Evolutionary conservation across 2,329 filamentous ascomycete species (phyloP).

Genomic region (Cytospora schulzeri): DNA sequence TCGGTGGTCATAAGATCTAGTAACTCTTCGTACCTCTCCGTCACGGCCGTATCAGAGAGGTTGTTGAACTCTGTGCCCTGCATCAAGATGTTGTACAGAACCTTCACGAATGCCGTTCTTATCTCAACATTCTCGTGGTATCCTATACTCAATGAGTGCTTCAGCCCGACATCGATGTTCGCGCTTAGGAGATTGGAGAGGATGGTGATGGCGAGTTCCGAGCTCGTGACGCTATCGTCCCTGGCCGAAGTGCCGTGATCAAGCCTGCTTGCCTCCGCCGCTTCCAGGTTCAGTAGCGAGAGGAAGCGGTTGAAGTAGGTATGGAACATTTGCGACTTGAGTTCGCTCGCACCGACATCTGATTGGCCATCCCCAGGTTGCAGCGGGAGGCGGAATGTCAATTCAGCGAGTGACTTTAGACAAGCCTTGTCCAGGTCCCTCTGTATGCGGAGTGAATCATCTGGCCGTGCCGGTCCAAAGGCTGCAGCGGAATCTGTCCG

Average conservation of each 20-base stretch:
- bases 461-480: slow-evolving; percentile 48
- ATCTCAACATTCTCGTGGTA: slow-evolving; percentile 73
- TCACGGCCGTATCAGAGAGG: slow-evolving; percentile 66
- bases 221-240: slow-evolving; percentile 57
- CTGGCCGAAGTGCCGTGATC: slow-evolving; percentile 48
- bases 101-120: slow-evolving; percentile 69
- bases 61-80: slow-evolving; percentile 73
- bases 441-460: slow-evolving; percentile 61
- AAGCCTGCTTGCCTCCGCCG: slow-evolving; percentile 45
- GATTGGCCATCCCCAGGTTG: slow-evolving; percentile 67
- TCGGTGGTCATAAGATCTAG: slow-evolving; percentile 65
- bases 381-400: slow-evolving; percentile 67
- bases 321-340: slow-evolving; percentile 72
- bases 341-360: slow-evolving; percentile 67
- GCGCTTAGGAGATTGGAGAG: slow-evolving; percentile 70
- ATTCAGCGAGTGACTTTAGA: slow-evolving; percentile 63
- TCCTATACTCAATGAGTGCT: slow-evolving; percentile 69
- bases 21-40: slow-evolving; percentile 68
- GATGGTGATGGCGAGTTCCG: slow-evolving; percentile 67
- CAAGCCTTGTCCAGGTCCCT: slow-evolving; percentile 68
- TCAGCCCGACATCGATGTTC: slow-evolving; percentile 71
- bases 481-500: slow-evolving; percentile 44
- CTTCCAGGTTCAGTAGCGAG: slow-evolving; percentile 63
- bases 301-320: slow-evolving; percentile 72
- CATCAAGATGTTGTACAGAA: slow-evolving; percentile 70